Evolutionary conservation across 208 protist species (phyloP).

Genomic region (Leptomonas seymouri): DNA sequence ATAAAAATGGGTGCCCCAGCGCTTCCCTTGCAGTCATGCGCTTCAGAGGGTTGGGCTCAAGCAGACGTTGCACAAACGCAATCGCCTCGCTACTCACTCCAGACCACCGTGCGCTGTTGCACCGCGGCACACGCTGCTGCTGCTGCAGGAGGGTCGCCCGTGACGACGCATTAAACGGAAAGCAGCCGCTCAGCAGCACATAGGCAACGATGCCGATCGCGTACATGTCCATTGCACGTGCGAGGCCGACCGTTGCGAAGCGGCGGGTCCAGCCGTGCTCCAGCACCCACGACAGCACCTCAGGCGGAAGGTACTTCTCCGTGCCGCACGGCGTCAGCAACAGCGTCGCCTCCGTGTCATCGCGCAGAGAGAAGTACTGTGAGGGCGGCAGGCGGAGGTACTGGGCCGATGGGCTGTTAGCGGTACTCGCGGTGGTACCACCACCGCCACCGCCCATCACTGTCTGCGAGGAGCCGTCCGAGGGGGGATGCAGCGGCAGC

Average conservation of each 20-base stretch:
- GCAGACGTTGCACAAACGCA: conserved; percentile 65
- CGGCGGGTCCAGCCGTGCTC: conserved; percentile 45
- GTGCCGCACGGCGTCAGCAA: conserved; percentile 78
- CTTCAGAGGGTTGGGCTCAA: conserved; percentile 61
- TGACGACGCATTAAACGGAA: conserved; percentile 77
- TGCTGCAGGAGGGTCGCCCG: conserved; percentile 64
- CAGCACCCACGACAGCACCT: conserved; percentile 76
- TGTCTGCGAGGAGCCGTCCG: conserved; percentile 4
- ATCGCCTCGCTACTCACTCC: conserved; percentile 65
- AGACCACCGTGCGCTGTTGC: conserved; percentile 64
- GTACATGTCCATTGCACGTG: conserved; percentile 75
- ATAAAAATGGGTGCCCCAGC: conserved; percentile 71
- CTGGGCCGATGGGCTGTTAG: conserved; percentile 4
- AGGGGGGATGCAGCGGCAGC: neutral
- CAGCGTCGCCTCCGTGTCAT: conserved; percentile 44
- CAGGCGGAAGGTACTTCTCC: conserved; percentile 78
- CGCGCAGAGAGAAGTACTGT: conserved; percentile 1
- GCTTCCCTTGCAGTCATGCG: conserved; percentile 57
- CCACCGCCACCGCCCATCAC: neutral
- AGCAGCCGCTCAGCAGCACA: conserved; percentile 83
- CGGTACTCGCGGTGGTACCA: neutral
- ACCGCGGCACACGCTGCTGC: conserved; percentile 66
- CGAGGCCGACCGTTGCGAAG: conserved; percentile 47
- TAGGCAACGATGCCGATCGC: conserved; percentile 78
- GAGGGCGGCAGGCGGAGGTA: neutral